Evolutionary conservation across 352 stramenopile genomes (phyloP).

Genomic region (Globisporangium uncinulatum): DNA sequence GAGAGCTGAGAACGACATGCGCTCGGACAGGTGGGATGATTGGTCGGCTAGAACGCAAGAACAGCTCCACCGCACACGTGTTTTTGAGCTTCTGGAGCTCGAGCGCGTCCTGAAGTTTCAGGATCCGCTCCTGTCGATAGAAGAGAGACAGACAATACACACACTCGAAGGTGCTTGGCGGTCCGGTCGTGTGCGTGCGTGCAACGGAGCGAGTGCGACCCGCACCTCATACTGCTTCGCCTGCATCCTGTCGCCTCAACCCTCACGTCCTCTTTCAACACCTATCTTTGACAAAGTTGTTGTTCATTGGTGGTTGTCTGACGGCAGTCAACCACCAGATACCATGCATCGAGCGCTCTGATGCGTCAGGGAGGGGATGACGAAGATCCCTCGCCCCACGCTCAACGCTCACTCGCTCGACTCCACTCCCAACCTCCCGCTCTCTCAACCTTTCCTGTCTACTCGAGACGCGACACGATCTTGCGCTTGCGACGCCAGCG

Average conservation of each 20-base stretch:
- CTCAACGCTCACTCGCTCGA: background rate
- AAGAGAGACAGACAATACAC: no score
- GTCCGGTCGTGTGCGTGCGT: background rate
- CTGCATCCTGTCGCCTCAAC: slow-evolving; percentile 26
- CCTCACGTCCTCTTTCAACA: background rate
- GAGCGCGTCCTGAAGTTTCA: slow-evolving; percentile 74
- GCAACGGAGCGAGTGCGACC: no score
- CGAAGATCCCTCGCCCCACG: background rate
- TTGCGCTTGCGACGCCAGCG: slow-evolving; percentile 85
- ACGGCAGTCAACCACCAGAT: background rate
- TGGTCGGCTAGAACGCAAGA: no score
- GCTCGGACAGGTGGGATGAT: background rate
- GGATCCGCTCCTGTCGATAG: slow-evolving; percentile 47
- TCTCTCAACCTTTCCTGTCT: slow-evolving; percentile 2
- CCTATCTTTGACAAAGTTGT: background rate
- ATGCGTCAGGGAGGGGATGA: background rate
- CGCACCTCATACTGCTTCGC: slow-evolving; percentile 61
- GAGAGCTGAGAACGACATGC: background rate
- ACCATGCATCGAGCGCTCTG: background rate
- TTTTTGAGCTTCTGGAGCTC: slow-evolving; percentile 82
- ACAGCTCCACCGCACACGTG: slow-evolving; percentile 33
- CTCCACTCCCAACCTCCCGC: background rate
- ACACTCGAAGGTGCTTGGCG: no score
- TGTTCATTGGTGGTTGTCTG: background rate
- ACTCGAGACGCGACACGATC: slow-evolving; percentile 76